Conservation (phyloP, 73 alveolate genomes). For the Paramecium sexaurelia region DNA sequence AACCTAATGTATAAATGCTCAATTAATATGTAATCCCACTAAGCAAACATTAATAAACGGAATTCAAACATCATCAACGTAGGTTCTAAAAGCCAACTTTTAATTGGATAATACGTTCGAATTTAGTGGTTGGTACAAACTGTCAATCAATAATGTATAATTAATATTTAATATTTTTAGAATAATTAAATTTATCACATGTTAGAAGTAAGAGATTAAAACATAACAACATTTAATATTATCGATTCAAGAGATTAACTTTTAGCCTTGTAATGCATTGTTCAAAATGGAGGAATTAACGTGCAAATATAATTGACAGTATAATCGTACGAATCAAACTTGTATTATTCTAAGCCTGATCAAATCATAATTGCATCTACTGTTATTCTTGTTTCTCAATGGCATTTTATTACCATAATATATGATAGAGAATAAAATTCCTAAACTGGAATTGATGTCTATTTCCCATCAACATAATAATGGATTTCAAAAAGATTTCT, state of each 20-base stretch:
- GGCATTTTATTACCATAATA: background rate
- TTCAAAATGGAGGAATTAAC: background rate
- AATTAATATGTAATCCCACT: background rate
- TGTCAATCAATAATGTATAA: background rate
- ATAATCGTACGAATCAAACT: background rate
- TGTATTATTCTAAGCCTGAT: background rate
- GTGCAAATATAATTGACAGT: background rate
- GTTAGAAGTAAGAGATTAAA: background rate
- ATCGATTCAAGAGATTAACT: background rate
- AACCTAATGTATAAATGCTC: background rate
- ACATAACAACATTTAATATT: background rate
- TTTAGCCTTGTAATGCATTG: background rate
- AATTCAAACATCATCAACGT: background rate
- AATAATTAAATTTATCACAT: background rate
- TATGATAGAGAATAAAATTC: background rate
- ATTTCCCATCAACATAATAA: background rate
- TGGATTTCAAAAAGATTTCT: background rate
- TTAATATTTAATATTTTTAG: background rate
- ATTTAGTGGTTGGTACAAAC: background rate
- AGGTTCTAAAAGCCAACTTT: background rate
- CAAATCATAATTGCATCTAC: background rate
- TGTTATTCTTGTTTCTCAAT: background rate
- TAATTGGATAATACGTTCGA: background rate
- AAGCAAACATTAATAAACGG: background rate
- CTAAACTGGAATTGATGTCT: background rate